phyloP scores from a whole-genome alignment of 768 basidiomycete species.

The Rickenella mellea region DNA sequence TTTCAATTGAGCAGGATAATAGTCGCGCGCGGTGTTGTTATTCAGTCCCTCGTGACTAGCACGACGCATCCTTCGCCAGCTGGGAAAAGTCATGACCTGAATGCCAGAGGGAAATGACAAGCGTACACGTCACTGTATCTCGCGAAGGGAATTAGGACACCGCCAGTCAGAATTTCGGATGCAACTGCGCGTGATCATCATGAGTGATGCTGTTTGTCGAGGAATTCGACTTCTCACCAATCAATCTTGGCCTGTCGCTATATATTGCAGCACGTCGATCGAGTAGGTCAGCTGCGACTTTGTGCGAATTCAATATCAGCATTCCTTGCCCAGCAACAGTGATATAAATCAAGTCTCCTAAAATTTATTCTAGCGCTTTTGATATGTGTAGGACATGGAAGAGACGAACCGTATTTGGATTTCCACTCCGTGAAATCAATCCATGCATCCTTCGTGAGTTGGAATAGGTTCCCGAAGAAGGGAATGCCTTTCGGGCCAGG shows the following conservation, averaged over 20 bases:
- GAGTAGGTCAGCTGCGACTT: slow-evolving; percentile 25
- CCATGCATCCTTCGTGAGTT: slow-evolving; percentile 31
- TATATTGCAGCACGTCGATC: slow-evolving; percentile 22
- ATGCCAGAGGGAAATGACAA: slow-evolving; percentile 3
- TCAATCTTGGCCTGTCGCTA: slow-evolving; percentile 16
- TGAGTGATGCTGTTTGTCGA: too few species aligned
- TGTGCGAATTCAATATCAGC: slow-evolving; percentile 22
- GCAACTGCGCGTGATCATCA: slow-evolving; percentile 22
- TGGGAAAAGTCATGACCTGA: slow-evolving; percentile 8
- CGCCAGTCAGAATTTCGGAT: slow-evolving; percentile 21
- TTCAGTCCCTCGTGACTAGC: slow-evolving; percentile 25
- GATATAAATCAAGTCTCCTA: slow-evolving; percentile 11
- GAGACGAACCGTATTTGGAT: too few species aligned
- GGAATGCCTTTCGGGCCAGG: slow-evolving; percentile 37
- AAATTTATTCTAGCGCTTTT: too few species aligned
- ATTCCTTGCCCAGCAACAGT: slow-evolving; percentile 13
- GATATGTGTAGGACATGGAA: too few species aligned
- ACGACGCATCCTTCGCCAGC: slow-evolving; percentile 25
- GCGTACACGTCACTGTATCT: slow-evolving; percentile 15
- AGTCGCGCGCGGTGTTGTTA: slow-evolving; percentile 13
- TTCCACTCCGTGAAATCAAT: too few species aligned
- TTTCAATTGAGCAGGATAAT: slow-evolving; percentile 16
- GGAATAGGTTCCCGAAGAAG: slow-evolving; percentile 35
- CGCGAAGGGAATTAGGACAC: slow-evolving; percentile 17
- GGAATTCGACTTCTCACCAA: too few species aligned